Evolutionary conservation across 176 grass and related monocot genomes (phyloP), one percentile per base, ranked within the genome.

Genomic region (Oryza meyeriana): DNA sequence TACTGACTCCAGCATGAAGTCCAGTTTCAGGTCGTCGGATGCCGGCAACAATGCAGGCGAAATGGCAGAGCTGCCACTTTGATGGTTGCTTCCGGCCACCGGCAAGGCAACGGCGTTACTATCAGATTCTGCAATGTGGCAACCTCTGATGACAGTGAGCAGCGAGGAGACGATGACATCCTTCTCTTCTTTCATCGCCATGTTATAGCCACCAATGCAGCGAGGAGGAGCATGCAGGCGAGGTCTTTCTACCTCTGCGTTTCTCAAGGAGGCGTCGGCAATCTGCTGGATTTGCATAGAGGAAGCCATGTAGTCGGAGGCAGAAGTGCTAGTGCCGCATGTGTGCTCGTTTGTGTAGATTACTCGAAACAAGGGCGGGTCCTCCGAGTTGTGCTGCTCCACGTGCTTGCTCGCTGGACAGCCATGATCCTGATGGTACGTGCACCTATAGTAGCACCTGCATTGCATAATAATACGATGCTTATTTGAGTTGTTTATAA

Each of bases 371-470:
- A 91, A 35, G 13, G 91, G 82, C 2, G 79, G 83, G 41, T 88
- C 87, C 35, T 74, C 66, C 16, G 77, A 83, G 64, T 76, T 90
- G 67, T 65, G 75, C 66, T 88, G 85, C 72, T 94, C 81, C 74
- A 91, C 88, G 47, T 94, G 85, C 63, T 94, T 94, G 66, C 66
- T 88, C 74, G 91, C 82, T 57, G 82, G 82, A 70, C 85, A 94
- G 58, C 76, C 83, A 63, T 47, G 85, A 36, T 91, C 91, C 25
- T 87, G 66, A 65, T 83, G 81, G 27, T 90, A 94, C 6, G 81
- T 91, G 38, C 91, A 88, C 88, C 88, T 83, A 40, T 90, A 94
- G 63, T 94, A 94, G 58, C 76, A 90, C 68, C 91, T 91, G 91
- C 61, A 72, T 25, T 59, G 20, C 48, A 50, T 50, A 58, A 58